Evolutionary conservation across 371 early-diverging fungal species (phyloP).

Genomic region (Smittium mucronatum): DNA sequence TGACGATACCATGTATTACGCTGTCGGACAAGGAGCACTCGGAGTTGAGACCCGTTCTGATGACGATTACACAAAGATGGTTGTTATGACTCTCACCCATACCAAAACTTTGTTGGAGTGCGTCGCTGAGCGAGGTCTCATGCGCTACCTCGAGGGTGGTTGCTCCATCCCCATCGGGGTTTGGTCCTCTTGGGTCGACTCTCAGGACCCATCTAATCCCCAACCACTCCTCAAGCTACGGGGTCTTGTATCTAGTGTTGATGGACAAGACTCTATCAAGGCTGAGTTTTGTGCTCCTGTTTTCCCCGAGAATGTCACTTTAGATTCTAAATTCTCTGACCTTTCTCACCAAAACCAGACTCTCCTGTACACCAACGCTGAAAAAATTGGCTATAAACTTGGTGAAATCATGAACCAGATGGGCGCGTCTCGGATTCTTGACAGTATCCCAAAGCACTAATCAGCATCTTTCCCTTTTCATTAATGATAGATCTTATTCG

Average conservation of each 20-base stretch:
- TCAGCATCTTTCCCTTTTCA: too few relatives aligned
- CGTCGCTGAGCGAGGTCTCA: slow-evolving; percentile 73
- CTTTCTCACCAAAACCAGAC: neutral
- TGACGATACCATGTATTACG: slow-evolving; percentile 55
- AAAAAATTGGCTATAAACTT: slow-evolving; percentile 22
- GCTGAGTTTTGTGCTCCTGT: slow-evolving; percentile 21
- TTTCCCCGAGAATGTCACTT: neutral
- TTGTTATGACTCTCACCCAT: slow-evolving; percentile 54
- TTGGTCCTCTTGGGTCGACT: slow-evolving; percentile 37
- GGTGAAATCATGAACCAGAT: slow-evolving; percentile 22
- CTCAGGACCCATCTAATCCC: neutral
- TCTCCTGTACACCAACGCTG: slow-evolving; percentile 14
- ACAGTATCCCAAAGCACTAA: too few relatives aligned
- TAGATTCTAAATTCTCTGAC: neutral
- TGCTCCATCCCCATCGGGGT: slow-evolving; percentile 95
- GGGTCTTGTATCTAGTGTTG: slow-evolving; percentile 55
- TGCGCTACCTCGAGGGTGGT: slow-evolving; percentile 87
- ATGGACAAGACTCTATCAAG: slow-evolving; percentile 45
- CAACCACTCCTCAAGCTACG: slow-evolving; percentile 33
- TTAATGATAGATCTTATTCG: too few relatives aligned
- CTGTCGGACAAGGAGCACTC: slow-evolving; percentile 91
- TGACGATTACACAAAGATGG: slow-evolving; percentile 37
- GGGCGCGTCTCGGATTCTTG: slow-evolving; percentile 30
- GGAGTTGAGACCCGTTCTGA: slow-evolving; percentile 70
- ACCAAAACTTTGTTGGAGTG: slow-evolving; percentile 51